A percentile compares a stretch with the other conserved stretches of the same genome.
These are phyloP conservation scores for Rhazya stricta DNA, from an alignment of 257 asterid genomes.

Conservation along the genomic window DNA sequence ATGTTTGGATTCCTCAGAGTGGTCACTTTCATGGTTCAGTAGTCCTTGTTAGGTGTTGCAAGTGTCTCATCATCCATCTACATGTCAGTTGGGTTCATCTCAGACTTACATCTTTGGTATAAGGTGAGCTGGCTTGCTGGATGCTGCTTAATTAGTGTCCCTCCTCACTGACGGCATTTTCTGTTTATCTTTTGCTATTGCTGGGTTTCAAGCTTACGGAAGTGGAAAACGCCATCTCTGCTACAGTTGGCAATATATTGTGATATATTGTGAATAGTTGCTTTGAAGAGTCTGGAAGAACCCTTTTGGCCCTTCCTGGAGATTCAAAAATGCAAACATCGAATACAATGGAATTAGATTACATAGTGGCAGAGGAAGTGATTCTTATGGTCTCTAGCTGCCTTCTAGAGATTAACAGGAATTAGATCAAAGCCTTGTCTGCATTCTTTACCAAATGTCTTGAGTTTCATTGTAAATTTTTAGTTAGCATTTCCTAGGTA, in stretches of 20 bases:
- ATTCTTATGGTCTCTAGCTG: neutral
- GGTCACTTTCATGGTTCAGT: constrained; percentile 10
- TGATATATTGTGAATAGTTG: neutral
- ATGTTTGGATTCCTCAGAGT: constrained; percentile 11
- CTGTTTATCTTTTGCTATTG: neutral
- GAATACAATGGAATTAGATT: neutral
- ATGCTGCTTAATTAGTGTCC: constrained; percentile 3
- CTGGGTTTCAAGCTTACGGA: neutral
- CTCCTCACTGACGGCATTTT: neutral
- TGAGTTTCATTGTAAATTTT: neutral
- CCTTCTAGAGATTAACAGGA: neutral
- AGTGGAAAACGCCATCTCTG: neutral
- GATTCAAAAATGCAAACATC: neutral
- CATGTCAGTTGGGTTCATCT: constrained; percentile 9
- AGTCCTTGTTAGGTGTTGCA: constrained; percentile 14
- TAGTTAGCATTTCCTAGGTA: neutral
- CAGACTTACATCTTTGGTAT: constrained; percentile 13
- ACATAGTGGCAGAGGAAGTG: neutral
- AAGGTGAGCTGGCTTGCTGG: constrained; percentile 25
- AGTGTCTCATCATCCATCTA: neutral
- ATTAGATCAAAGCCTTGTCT: neutral
- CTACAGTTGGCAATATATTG: neutral
- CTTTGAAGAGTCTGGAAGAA: neutral
- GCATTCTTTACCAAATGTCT: neutral
- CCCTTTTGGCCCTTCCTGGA: neutral